Evolutionary conservation across 768 basidiomycete species (phyloP).

Genomic region (Chiua virens): DNA sequence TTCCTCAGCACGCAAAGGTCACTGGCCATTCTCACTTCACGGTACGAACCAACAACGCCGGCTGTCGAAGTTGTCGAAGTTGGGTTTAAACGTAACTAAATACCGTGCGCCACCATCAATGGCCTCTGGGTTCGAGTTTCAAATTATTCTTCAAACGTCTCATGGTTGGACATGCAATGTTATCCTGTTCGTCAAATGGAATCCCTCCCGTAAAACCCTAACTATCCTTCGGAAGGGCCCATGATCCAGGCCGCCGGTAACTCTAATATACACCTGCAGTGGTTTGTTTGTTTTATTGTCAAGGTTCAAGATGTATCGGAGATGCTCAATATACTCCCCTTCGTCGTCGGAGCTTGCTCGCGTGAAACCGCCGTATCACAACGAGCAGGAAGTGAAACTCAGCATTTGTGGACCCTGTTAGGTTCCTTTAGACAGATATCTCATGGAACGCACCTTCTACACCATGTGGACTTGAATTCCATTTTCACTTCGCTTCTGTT

Average conservation of each 20-base stretch:
- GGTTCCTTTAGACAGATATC: too few species aligned
- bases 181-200: neutral
- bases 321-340: too few species aligned
- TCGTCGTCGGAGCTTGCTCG: too few species aligned
- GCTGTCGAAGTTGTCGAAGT: neutral
- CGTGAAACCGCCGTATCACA: too few species aligned
- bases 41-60: neutral
- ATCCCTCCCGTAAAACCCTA: neutral
- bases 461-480: too few species aligned
- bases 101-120: neutral
- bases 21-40: too few species aligned
- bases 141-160: neutral
- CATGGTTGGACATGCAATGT: neutral
- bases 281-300: too few species aligned
- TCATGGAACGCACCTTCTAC: too few species aligned
- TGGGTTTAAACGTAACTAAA: neutral
- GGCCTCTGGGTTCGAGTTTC: neutral
- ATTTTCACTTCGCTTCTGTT: neutral
- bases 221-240: neutral
- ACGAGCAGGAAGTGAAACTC: too few species aligned
- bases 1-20: too few species aligned
- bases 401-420: too few species aligned
- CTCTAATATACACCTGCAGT: neutral
- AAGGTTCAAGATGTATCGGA: too few species aligned
- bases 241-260: neutral